Conservation (phyloP, 495 filamentous ascomycete species). For the Annulohypoxylon nitens region DNA sequence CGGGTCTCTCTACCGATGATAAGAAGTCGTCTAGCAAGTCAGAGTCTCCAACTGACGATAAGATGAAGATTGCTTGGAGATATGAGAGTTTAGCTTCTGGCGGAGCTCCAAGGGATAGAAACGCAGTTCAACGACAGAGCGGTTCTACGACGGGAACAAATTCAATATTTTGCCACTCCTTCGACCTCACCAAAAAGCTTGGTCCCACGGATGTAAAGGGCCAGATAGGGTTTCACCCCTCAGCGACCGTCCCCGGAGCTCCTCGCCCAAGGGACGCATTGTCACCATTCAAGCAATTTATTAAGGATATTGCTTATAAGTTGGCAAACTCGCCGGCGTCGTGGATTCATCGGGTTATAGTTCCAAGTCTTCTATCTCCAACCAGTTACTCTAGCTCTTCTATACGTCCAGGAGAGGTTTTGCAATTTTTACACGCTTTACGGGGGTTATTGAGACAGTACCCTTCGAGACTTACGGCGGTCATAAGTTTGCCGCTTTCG, state of each 20-base stretch:
- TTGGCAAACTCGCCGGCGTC: slow-evolving; percentile 69
- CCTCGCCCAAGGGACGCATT: slow-evolving; percentile 31
- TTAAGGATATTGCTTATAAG: slow-evolving; percentile 69
- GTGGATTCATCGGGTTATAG: slow-evolving; percentile 82
- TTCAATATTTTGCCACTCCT: slow-evolving; percentile 82
- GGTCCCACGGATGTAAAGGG: slow-evolving; percentile 65
- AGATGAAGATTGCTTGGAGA: slow-evolving; percentile 99
- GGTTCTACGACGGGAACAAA: slow-evolving; percentile 36
- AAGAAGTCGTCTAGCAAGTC: slow-evolving; percentile 56
- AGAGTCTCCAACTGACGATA: slow-evolving; percentile 65
- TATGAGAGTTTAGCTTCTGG: slow-evolving; percentile 85
- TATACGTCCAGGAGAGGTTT: slow-evolving; percentile 74
- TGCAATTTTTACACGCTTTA: slow-evolving; percentile 87
- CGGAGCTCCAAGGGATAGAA: slow-evolving; percentile 63
- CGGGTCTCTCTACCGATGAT: slow-evolving; percentile 71
- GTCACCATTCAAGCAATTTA: slow-evolving; percentile 74
- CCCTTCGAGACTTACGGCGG: slow-evolving; percentile 73
- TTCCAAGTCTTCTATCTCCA: slow-evolving; percentile 87
- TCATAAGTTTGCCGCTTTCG: slow-evolving; percentile 83
- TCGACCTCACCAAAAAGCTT: slow-evolving; percentile 90
- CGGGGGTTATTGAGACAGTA: slow-evolving; percentile 78
- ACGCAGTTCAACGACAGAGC: slow-evolving; percentile 38
- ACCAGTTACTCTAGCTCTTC: slow-evolving; percentile 78
- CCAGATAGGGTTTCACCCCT: slow-evolving; percentile 59
- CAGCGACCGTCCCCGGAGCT: slow-evolving; percentile 50